Percentiles rank a stretch among this genome's conserved stretches.
Evolutionary conservation across 2,329 filamentous ascomycete genomes (phyloP).

Genomic region (Aureobasidium sp.): DNA sequence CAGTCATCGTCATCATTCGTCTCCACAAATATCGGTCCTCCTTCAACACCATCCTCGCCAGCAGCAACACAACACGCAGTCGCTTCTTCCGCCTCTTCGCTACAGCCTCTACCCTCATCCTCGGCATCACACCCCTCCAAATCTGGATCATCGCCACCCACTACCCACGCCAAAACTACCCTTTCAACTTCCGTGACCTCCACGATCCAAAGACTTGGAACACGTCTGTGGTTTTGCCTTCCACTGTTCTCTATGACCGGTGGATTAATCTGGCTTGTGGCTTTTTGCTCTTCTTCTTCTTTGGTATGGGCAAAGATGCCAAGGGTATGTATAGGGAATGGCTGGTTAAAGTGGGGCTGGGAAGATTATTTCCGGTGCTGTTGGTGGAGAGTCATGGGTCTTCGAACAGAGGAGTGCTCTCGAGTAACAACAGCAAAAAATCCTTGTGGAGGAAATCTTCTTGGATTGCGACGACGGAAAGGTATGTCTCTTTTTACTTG

Average conservation of each 20-base stretch:
- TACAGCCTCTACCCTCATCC: conserved; percentile 57
- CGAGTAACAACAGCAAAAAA: background rate
- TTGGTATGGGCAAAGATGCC: conserved; percentile 50
- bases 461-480: conserved; percentile 6
- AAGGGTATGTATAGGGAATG: conserved; percentile 53
- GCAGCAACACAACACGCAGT: conserved; percentile 60
- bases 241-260: conserved; percentile 56
- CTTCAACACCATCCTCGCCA: conserved; percentile 62
- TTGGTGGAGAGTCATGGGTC: background rate
- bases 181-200: conserved; percentile 55
- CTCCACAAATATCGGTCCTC: conserved; percentile 66
- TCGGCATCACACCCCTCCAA: conserved; percentile 60
- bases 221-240: conserved; percentile 53
- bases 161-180: conserved; percentile 30
- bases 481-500: background rate
- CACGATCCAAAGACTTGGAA: conserved; percentile 58
- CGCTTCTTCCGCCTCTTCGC: conserved; percentile 69
- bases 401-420: background rate
- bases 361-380: background rate
- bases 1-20: conserved; percentile 67
- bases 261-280: conserved; percentile 64
- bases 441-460: background rate
- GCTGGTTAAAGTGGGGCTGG: background rate
- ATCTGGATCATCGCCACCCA: conserved; percentile 57
- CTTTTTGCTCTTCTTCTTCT: conserved; percentile 64